Percentiles rank a stretch among this genome's conserved stretches.
Evolutionary conservation across 2,329 filamentous ascomycete genomes (phyloP).

Genomic region (Aspergillus quadrilineatus): DNA sequence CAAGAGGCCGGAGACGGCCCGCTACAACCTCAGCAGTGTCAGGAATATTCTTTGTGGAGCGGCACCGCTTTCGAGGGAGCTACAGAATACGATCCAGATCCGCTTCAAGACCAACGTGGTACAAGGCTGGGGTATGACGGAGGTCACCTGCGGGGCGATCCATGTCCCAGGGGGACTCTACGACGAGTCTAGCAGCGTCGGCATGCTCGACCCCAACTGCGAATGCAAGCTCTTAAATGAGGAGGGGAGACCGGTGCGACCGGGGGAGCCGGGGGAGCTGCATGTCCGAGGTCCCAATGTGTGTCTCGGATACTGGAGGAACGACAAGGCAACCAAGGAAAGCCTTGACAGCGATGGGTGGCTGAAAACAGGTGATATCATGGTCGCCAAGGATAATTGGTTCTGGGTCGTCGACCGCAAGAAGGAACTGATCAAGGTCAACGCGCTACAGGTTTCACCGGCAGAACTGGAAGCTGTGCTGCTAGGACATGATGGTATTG

Average conservation of each 20-base stretch:
- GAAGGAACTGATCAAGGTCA: constrained; percentile 39
- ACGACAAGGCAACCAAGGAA: constrained; percentile 46
- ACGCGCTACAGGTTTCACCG: constrained; percentile 37
- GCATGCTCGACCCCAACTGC: constrained; percentile 55
- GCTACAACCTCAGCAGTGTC: constrained; percentile 56
- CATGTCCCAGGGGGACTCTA: constrained; percentile 43
- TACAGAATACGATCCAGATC: constrained; percentile 50
- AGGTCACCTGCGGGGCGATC: constrained; percentile 47
- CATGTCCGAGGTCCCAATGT: constrained; percentile 31
- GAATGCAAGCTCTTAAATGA: constrained; percentile 57
- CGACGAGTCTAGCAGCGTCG: constrained; percentile 51
- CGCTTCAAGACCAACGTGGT: constrained; percentile 42
- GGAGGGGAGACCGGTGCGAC: constrained; percentile 50
- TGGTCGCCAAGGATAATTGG: constrained; percentile 9
- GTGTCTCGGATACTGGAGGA: constrained; percentile 35
- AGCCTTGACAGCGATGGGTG: constrained; percentile 26
- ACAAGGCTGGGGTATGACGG: constrained; percentile 65
- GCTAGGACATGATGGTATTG: constrained; percentile 34
- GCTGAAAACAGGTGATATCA: constrained; percentile 37
- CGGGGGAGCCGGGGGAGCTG: constrained; percentile 45
- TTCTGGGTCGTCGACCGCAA: constrained; percentile 28
- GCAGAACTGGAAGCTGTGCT: constrained; percentile 41
- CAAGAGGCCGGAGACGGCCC: constrained; percentile 57
- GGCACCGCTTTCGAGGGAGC: constrained; percentile 49
- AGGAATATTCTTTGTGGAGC: constrained; percentile 53